Percentiles rank a stretch among this genome's conserved stretches.
phyloP scores from a whole-genome alignment of 2,329 filamentous ascomycete species.

The Xylaria sp. region DNA sequence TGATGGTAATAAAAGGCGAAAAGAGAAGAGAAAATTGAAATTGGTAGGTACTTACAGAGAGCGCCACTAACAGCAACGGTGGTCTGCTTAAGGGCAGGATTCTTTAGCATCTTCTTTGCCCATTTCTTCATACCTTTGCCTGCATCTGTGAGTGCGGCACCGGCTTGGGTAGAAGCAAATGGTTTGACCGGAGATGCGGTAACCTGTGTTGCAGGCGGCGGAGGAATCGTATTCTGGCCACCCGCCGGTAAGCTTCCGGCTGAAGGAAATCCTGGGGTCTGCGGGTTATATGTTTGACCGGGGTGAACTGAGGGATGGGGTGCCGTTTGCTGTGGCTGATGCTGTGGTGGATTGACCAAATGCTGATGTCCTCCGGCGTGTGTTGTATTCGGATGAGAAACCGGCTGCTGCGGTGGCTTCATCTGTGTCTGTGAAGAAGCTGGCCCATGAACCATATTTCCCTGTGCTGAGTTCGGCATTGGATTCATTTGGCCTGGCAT shows the following conservation, averaged over 20 bases:
- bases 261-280: slow-evolving; percentile 4
- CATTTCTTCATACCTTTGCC: slow-evolving; percentile 49
- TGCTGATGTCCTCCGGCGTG: slow-evolving; percentile 20
- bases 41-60: slow-evolving; percentile 40
- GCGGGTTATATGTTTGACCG: slow-evolving; percentile 26
- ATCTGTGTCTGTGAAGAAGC: slow-evolving; percentile 31
- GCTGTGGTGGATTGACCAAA: slow-evolving; percentile 9
- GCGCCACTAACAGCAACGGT: slow-evolving; percentile 43
- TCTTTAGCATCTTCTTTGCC: slow-evolving; percentile 48
- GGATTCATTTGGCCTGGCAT: slow-evolving; percentile 25
- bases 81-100: slow-evolving; percentile 44
- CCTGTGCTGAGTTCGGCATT: slow-evolving; percentile 25
- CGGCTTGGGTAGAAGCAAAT: slow-evolving; percentile 41
- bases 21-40: not conserved
- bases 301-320: slow-evolving; percentile 10
- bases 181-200: slow-evolving; percentile 33
- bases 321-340: slow-evolving; percentile 7
- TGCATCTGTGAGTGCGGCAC: slow-evolving; percentile 40
- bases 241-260: slow-evolving; percentile 2
- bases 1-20: slow-evolving; percentile 3
- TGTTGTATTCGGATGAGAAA: slow-evolving; percentile 4
- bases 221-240: slow-evolving; percentile 24
- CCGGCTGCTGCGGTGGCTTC: slow-evolving; percentile 38
- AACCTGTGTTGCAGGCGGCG: slow-evolving; percentile 19
- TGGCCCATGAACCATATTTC: slow-evolving; percentile 18